Conservation (phyloP, 208 protist genomes). For the Crithidia expoeki region DNA sequence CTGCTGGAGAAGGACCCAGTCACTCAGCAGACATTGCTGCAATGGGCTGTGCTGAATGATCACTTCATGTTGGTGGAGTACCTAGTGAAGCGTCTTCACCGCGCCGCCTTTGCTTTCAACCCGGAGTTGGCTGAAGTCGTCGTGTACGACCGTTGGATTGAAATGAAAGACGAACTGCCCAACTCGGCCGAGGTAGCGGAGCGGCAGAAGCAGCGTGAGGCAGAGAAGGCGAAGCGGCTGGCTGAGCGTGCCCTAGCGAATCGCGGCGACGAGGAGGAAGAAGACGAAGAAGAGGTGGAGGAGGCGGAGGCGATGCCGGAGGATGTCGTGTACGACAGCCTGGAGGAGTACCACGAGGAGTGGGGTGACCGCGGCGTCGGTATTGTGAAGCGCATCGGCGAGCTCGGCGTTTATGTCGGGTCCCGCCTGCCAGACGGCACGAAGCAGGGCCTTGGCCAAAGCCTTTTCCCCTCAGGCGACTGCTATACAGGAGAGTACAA, state of each 20-base stretch:
- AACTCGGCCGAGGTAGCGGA: constrained; percentile 73
- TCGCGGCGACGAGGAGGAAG: constrained; percentile 29
- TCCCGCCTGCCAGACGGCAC: constrained; percentile 69
- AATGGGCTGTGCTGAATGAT: constrained; percentile 85
- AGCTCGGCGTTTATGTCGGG: constrained; percentile 89
- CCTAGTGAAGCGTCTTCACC: constrained; percentile 78
- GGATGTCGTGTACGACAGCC: constrained; percentile 82
- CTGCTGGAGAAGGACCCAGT: constrained; percentile 83
- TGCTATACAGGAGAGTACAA: constrained; percentile 86
- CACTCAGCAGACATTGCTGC: constrained; percentile 85
- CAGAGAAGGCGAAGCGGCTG: constrained; percentile 60
- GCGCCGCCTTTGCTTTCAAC: constrained; percentile 83
- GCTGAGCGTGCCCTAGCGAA: constrained; percentile 46
- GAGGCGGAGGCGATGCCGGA: constrained; percentile 85
- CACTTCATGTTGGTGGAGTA: constrained; percentile 89
- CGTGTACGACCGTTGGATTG: constrained; percentile 83
- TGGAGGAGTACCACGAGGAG: constrained; percentile 87
- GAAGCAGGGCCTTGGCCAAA: constrained; percentile 89
- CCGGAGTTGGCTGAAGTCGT: constrained; percentile 67
- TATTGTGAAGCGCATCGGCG: constrained; percentile 86
- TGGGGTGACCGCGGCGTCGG: constrained; percentile 73
- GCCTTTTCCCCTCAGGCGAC: constrained; percentile 86
- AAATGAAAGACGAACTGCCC: constrained; percentile 86
- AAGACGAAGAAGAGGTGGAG: constrained; percentile 75
- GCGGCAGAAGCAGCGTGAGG: constrained; percentile 70